These are phyloP conservation scores for Tetradesmus obliquus DNA, from an alignment of 139 green algal genomes.

Conservation along the genomic window DNA sequence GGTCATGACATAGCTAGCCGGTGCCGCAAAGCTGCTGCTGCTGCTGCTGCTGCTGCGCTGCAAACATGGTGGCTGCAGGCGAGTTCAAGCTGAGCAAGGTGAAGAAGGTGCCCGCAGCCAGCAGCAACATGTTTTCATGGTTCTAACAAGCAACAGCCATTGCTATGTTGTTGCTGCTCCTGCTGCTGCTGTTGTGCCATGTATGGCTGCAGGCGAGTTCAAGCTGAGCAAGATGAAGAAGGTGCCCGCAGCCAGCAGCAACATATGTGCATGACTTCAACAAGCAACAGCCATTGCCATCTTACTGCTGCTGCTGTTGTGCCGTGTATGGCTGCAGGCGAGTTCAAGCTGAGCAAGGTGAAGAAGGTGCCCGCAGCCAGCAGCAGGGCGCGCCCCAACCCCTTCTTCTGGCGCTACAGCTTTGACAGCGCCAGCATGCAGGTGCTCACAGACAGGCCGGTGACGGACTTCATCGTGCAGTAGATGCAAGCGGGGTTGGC, in stretches of 20 bases:
- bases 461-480: conserved; percentile 11
- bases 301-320: not conserved
- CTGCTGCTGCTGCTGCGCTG: not conserved
- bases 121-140: not conserved
- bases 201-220: conserved; percentile 19
- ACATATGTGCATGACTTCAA: too few species aligned
- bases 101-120: not conserved
- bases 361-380: not conserved
- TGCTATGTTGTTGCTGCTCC: not conserved
- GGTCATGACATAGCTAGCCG: not conserved
- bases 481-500: not conserved
- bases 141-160: too few species aligned
- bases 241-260: conserved; percentile 1
- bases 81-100: conserved; percentile 37
- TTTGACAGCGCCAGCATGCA: conserved; percentile 27
- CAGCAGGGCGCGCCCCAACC: not conserved
- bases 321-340: not conserved
- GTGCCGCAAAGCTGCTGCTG: not conserved
- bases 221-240: conserved; percentile 33
- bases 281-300: not conserved
- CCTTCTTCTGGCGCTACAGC: conserved; percentile 44
- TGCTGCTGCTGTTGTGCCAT: not conserved
- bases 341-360: conserved; percentile 41
- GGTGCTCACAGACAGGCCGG: conserved; percentile 29
- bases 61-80: not conserved